Conservation (phyloP, 2,329 filamentous ascomycete genomes). For the Cladosporium oxysporum region DNA sequence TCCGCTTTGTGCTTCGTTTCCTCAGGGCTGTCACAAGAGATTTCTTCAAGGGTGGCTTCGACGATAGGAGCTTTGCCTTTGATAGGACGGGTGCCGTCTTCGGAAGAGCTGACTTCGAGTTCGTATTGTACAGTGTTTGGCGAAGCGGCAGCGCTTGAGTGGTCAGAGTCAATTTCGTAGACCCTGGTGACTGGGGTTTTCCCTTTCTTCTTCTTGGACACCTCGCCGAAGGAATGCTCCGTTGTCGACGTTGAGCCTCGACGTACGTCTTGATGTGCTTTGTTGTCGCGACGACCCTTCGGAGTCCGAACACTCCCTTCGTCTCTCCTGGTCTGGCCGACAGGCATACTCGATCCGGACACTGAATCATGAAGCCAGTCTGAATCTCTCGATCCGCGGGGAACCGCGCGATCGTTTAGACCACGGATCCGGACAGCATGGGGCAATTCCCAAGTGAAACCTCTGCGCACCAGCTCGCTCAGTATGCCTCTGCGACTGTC, state of each 20-base stretch:
- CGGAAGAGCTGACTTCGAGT: background rate
- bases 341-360: background rate
- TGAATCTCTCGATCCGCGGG: background rate
- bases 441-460: background rate
- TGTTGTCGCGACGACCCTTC: background rate
- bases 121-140: background rate
- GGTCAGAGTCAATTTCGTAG: background rate
- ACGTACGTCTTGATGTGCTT: background rate
- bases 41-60: background rate
- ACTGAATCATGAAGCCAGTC: background rate
- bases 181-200: background rate
- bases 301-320: background rate
- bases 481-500: background rate
- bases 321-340: background rate
- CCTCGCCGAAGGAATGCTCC: background rate
- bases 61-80: background rate
- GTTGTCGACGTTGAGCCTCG: background rate
- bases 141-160: background rate
- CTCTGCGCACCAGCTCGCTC: slow-evolving; percentile 7
- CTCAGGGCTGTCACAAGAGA: background rate
- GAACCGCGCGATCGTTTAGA: background rate
- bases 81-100: background rate
- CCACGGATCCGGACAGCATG: background rate
- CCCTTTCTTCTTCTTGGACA: background rate
- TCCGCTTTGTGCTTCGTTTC: background rate